These are phyloP conservation scores for Exophiala alcalophila DNA, from an alignment of 2,329 filamentous ascomycete species.

Conservation along the genomic window DNA sequence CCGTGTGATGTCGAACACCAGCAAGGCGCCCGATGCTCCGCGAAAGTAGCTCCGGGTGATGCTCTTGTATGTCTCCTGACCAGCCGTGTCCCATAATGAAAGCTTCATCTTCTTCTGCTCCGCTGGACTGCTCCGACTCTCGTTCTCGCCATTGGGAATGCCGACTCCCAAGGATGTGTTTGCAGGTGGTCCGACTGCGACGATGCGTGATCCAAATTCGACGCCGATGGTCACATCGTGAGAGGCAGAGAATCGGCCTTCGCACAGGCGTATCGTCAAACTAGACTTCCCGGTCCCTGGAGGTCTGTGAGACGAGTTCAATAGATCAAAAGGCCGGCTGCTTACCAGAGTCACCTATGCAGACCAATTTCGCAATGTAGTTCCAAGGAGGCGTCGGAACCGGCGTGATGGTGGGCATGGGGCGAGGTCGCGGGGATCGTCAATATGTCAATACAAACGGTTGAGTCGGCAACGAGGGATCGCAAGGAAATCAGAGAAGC, in stretches of 20 bases:
- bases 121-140: slow-evolving; percentile 1
- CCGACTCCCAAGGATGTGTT: slow-evolving; percentile 57
- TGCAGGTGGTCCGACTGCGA: slow-evolving; percentile 82
- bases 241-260: slow-evolving; percentile 88
- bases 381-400: slow-evolving; percentile 69
- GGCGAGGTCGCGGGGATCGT: no score
- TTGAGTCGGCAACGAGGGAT: no score
- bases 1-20: slow-evolving; percentile 93
- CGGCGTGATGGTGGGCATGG: slow-evolving; percentile 29
- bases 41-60: slow-evolving; percentile 94
- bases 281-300: slow-evolving; percentile 72
- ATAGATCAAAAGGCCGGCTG: neutral
- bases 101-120: slow-evolving; percentile 34
- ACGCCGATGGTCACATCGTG: slow-evolving; percentile 98
- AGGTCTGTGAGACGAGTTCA: slow-evolving; percentile 3
- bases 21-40: slow-evolving; percentile 70
- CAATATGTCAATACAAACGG: no score
- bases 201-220: slow-evolving; percentile 90
- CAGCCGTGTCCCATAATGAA: slow-evolving; percentile 91
- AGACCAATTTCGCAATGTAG: slow-evolving; percentile 98
- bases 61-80: slow-evolving; percentile 95
- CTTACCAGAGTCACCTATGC: slow-evolving; percentile 89
- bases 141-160: slow-evolving; percentile 35
- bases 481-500: no score
- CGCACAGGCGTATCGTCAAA: slow-evolving; percentile 90